Evolutionary conservation across 352 stramenopile genomes (phyloP), one percentile per base, ranked within the genome.

Genomic region (Phytopythium kandeliae): DNA sequence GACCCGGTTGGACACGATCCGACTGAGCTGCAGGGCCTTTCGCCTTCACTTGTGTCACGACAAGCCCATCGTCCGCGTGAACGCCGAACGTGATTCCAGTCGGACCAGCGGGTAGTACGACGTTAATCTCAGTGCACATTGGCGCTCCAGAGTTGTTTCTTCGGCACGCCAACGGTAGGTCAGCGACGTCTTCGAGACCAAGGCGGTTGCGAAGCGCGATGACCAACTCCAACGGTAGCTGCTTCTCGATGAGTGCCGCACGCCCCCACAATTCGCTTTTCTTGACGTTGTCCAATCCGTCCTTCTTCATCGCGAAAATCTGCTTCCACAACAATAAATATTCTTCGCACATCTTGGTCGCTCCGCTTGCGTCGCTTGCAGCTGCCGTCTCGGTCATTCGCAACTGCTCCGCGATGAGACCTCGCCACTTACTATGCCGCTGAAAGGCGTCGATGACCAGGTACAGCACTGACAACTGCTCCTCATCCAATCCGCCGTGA

Each of bases 391-490:
- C 85, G 3, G 71, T 69, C 4, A 70, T 62, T 41, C 85, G 83
- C 3, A 91, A 51, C 34, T 88, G 77, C 35, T 91, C 80, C 17
- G 80, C 77, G 1, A 95, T 65, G 55, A 82, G 74, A 8, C 76
- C 36, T 28, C 80, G 64, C 84, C 84, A 94, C 34, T 86, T 76
- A 46, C 89, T 78, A 55, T 96, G 80, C 1, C 66, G 58, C 28
- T 40, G 61, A 48, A 88, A 90, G 2, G 71, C 77, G 35, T 93
- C 80, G n/a, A 90, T 55, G 46, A 96, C 57, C 34, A 89, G 47
- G 36, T 85, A 87, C 33, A 91, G 19, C 4, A 96, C 74, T 6
- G 78, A 90, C 0, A 94, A 57, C 48, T 96, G 85, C 48, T 96
- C 78, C 63, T 96, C 84, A 48, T 96, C 85, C 13, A 95, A 44